Evolutionary conservation across 2,329 filamentous ascomycete species (phyloP).

Genomic region (Diaporthe humulicola): DNA sequence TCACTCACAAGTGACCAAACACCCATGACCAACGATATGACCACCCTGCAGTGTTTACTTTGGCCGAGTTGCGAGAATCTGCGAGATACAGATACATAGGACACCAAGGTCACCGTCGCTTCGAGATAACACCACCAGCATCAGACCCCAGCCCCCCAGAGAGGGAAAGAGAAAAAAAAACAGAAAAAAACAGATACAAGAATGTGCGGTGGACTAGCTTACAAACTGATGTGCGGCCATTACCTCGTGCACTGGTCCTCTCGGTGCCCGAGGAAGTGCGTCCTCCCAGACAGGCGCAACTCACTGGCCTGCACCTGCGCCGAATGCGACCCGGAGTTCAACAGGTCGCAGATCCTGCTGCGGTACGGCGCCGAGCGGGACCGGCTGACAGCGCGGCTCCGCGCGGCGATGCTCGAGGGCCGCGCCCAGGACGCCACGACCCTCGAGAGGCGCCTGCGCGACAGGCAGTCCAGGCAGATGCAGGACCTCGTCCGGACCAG

Average conservation of each 20-base stretch:
- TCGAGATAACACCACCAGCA: not conserved
- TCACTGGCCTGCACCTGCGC: constrained; percentile 41
- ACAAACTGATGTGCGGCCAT: constrained; percentile 40
- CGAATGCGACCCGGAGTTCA: constrained; percentile 38
- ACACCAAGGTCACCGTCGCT: not conserved
- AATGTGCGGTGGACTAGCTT: constrained; percentile 41
- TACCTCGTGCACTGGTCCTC: constrained; percentile 39
- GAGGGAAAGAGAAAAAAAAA: not conserved
- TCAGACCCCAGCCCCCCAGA: not conserved
- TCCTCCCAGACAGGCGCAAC: constrained; percentile 31
- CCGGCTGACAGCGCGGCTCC: constrained; percentile 55
- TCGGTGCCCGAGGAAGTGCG: constrained; percentile 38
- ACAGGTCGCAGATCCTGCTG: constrained; percentile 31
- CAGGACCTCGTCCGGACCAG: constrained; percentile 32
- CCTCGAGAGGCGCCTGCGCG: constrained; percentile 34
- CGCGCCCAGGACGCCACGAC: constrained; percentile 44
- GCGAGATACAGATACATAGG: not conserved
- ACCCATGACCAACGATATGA: constrained; percentile 23
- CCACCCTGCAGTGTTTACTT: not conserved
- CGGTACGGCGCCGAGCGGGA: constrained; percentile 32
- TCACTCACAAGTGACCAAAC: not conserved
- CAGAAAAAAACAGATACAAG: not conserved
- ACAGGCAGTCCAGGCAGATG: constrained; percentile 26
- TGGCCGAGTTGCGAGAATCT: constrained; percentile 14
- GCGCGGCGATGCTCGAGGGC: constrained; percentile 65